These are phyloP conservation scores for Trichopus zeylanicus DNA, from an alignment of 116 monocot genomes.

Conservation along the genomic window DNA sequence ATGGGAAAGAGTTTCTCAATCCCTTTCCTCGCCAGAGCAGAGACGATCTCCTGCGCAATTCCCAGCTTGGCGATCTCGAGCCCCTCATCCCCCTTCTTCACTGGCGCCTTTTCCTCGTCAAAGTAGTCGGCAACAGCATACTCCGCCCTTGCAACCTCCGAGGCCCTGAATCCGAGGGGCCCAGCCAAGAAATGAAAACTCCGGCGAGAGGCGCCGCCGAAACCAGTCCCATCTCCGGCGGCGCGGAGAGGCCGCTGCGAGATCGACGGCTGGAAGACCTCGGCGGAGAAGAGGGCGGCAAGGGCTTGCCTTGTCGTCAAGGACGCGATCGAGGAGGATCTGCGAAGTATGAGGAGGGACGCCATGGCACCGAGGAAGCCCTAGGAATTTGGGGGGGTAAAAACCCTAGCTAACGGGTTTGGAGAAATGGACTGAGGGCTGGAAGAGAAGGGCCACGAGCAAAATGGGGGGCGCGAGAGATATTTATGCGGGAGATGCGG, in stretches of 20 bases:
- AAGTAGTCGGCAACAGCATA: constrained; percentile 58
- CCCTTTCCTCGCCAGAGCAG: constrained; percentile 43
- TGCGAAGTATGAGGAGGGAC: not conserved
- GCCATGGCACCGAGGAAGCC: not conserved
- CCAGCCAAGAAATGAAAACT: constrained; percentile 37
- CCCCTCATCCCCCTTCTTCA: constrained; percentile 47
- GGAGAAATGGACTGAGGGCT: not conserved
- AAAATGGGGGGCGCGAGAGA: not conserved
- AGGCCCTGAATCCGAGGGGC: constrained; percentile 39
- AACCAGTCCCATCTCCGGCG: not conserved
- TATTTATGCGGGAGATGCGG: not conserved
- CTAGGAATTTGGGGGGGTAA: not conserved
- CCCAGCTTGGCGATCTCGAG: constrained; percentile 80
- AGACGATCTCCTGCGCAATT: constrained; percentile 56
- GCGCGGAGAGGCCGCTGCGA: not conserved
- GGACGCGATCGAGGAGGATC: constrained; percentile 5
- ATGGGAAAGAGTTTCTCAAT: constrained; percentile 83
- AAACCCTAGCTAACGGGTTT: constrained; percentile 11
- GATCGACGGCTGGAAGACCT: not conserved
- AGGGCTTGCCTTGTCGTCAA: not conserved
- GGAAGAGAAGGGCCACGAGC: too few species aligned
- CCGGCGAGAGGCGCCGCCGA: constrained; percentile 6
- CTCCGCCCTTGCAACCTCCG: constrained; percentile 37
- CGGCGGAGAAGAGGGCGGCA: not conserved
- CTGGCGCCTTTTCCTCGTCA: constrained; percentile 32